Base-by-base conservation (phyloP, 768 basidiomycete species). In the Tulasnella sp. region DNA sequence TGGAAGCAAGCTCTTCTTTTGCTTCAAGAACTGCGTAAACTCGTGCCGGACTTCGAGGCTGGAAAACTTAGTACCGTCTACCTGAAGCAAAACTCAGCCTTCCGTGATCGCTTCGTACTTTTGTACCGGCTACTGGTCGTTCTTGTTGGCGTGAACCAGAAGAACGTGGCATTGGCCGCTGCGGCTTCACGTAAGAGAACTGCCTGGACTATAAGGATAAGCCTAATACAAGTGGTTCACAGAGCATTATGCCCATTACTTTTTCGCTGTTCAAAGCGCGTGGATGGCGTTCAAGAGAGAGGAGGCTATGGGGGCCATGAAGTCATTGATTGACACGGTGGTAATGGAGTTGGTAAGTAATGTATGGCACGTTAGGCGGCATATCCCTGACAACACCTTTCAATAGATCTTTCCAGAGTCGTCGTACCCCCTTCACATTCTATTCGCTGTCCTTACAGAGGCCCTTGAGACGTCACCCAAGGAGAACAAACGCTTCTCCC, bases 311-410 rank as follows among this genome's bases (percentile, higher is more conserved):
- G 74, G 87, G 40, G 91, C 91, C 31, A 90, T 92, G 82, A 88
- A 88, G 82, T 95, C 94, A 4, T 94, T 94, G 85, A 85, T 95
- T 74, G 94, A 95, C 84, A 94, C 93, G 0, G 92, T 95, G 79
- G 89, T 96, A 80, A 89, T 95, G 80, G 94, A 96, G 83, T 85
- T 96, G 8, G 93, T 92, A 82, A 19, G 71, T 31, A 12, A 8
- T 27, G 10, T 46, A n/a, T 39, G 21, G n/a, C 31, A 16, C 9
- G n/a, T 31, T n/a, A 27, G 72, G 14, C 40, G 31, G 16, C 39
- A 21, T 74, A 74, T 36, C 76, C 24, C 27, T 14, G 44, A 24
- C n/a, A 52, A 77, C 34, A 56, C 34, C 2, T 36, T 1, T 46
- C 78, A 12, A 31, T 79, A 79, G 78, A 76, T 79, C 39, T 91